These are phyloP conservation scores for Furcasterigmium sp. DNA, from an alignment of 2,329 filamentous ascomycete genomes.

Conservation along the genomic window DNA sequence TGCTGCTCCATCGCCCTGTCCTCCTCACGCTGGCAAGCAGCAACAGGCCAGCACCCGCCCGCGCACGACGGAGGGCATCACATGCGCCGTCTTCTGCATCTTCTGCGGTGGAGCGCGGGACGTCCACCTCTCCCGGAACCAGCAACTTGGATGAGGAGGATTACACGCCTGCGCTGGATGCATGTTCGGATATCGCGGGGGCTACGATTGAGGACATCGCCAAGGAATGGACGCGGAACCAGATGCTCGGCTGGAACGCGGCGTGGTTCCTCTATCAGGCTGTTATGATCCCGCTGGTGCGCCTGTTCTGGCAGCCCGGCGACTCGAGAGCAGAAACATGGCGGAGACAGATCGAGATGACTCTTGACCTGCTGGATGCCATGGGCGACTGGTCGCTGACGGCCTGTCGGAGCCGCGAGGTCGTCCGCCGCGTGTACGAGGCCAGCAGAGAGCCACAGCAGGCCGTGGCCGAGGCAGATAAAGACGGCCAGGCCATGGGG, in stretches of 20 bases:
- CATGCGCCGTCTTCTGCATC: neutral
- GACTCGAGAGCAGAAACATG: slow-evolving; percentile 42
- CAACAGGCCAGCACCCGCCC: slow-evolving; percentile 2
- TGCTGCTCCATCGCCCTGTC: slow-evolving; percentile 69
- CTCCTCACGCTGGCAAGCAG: slow-evolving; percentile 60
- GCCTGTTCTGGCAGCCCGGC: slow-evolving; percentile 62
- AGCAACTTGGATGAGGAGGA: slow-evolving; percentile 42
- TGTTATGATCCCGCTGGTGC: slow-evolving; percentile 71
- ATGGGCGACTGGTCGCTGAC: slow-evolving; percentile 63
- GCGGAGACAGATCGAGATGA: slow-evolving; percentile 52
- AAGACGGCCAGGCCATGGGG: slow-evolving; percentile 18
- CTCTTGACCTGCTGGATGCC: slow-evolving; percentile 55
- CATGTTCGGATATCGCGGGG: slow-evolving; percentile 65
- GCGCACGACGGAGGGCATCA: neutral
- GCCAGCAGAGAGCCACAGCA: slow-evolving; percentile 36
- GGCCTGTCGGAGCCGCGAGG: slow-evolving; percentile 56
- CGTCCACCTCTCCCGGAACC: slow-evolving; percentile 36
- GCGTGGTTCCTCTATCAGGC: slow-evolving; percentile 81
- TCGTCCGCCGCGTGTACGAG: slow-evolving; percentile 59
- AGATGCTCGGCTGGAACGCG: slow-evolving; percentile 76
- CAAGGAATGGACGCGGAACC: slow-evolving; percentile 63
- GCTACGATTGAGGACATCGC: slow-evolving; percentile 69
- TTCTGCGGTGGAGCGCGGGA: neutral
- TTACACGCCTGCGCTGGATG: slow-evolving; percentile 62
- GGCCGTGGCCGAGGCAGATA: slow-evolving; percentile 20